Evolutionary conservation across 306 rosid genomes (phyloP).

Genomic region (Quercus engelmannii): DNA sequence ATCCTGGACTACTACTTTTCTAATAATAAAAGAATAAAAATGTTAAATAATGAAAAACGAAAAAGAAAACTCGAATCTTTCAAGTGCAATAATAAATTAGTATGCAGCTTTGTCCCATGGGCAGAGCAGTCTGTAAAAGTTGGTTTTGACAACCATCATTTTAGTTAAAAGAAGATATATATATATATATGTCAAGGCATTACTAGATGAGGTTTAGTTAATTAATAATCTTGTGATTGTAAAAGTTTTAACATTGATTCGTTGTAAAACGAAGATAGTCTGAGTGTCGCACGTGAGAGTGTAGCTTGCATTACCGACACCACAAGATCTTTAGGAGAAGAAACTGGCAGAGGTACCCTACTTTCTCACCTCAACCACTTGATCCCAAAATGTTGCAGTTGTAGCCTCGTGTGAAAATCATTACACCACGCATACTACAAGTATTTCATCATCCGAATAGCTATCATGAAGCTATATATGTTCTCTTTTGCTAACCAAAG

Average conservation of each 20-base stretch:
- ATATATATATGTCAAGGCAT: background rate
- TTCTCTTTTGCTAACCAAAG: too few species aligned
- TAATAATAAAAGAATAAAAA: background rate
- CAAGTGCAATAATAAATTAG: background rate
- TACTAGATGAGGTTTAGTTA: background rate
- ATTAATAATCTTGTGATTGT: too few species aligned
- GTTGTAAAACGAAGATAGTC: background rate
- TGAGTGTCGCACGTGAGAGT: slow-evolving; percentile 41
- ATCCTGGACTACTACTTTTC: too few species aligned
- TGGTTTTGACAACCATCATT: background rate
- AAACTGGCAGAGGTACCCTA: slow-evolving; percentile 5
- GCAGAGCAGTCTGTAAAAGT: background rate
- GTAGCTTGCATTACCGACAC: slow-evolving; percentile 47
- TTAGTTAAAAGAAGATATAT: background rate
- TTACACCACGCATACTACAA: slow-evolving; percentile 31
- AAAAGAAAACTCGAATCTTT: background rate
- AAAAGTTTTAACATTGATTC: background rate
- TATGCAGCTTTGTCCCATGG: background rate
- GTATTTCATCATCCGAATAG: background rate
- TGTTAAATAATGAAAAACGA: background rate
- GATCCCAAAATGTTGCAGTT: slow-evolving; percentile 23
- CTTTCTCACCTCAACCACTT: slow-evolving; percentile 23
- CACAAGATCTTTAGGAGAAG: slow-evolving; percentile 21
- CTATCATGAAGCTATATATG: too few species aligned
- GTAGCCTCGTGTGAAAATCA: slow-evolving; percentile 26